Evolutionary conservation across 352 stramenopile species (phyloP), one percentile per base, ranked within the genome.

Genomic region (Phytophthora litchii): DNA sequence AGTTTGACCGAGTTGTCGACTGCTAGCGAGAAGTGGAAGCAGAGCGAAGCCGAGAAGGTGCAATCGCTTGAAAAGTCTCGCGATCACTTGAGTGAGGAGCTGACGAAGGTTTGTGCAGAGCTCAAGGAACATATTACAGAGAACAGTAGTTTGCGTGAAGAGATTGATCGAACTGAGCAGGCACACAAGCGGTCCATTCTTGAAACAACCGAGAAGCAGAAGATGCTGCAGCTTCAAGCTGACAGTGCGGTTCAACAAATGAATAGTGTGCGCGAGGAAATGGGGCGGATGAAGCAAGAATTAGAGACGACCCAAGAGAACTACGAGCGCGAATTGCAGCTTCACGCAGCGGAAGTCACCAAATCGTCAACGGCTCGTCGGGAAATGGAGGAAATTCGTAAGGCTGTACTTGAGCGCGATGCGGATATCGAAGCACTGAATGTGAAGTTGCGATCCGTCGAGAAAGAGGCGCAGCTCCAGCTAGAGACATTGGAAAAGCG

Each of bases 301-400:
- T 44, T 90, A 5, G 57, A 66, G 0, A 69, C 47, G 0, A 80
- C 84, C 10, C 80, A 86, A 27, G 78, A 85, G 16, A 92, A 94
- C 54, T 96, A 96, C 48, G 83, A 94, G 52, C 82, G 86, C 9
- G 88, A 96, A 52, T 55, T 96, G 19, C 83, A 94, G 54, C 60
- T 92, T 35, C 88, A 94, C 37, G 79, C 86, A 0, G 64, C 71
- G 3, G 78, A 92, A 55, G 80, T 90, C 6, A 61, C 75, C 12
- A 86, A 83, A 54, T 69, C 79, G 12, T 74, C 80, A 2, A 60
- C 74, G 9, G 71, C 70, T 38, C 74, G 80, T 16, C 79, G 81
- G 35, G 63, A 80, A 34, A 65, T 91, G 43, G 78, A 91, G 44
- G 70, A 81, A 17, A 56, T 80, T 21, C 68, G 73, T 41, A 75